A percentile compares a stretch with the other conserved stretches of the same genome.
These are phyloP conservation scores for Steccherinum ochraceum DNA, from an alignment of 768 basidiomycete genomes.

Conservation along the genomic window DNA sequence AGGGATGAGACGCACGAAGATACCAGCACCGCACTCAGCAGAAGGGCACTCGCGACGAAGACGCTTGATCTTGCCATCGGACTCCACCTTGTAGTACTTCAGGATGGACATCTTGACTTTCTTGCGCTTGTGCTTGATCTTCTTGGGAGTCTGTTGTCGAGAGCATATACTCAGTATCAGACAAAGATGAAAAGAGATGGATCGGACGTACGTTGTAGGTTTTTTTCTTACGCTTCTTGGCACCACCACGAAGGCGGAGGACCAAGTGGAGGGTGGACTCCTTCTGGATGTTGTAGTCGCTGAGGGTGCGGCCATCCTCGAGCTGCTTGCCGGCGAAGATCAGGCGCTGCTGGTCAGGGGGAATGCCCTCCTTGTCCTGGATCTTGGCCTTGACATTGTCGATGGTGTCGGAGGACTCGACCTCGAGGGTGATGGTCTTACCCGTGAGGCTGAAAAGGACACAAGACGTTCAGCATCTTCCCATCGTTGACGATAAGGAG, in stretches of 20 bases:
- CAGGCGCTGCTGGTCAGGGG: slow-evolving; percentile 93
- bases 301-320: slow-evolving; percentile 95
- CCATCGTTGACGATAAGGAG: too few species aligned
- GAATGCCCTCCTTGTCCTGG: slow-evolving; percentile 95
- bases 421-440: slow-evolving; percentile 98
- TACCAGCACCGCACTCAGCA: slow-evolving; percentile 78
- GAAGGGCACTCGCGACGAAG: slow-evolving; percentile 91
- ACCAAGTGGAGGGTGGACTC: slow-evolving; percentile 98
- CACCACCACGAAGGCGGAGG: slow-evolving; percentile 97
- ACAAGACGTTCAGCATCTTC: slow-evolving; percentile 2
- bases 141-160: slow-evolving; percentile 84
- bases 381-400: slow-evolving; percentile 98
- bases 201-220: slow-evolving; percentile 80
- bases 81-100: slow-evolving; percentile 99
- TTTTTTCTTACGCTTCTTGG: slow-evolving; percentile 99
- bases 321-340: slow-evolving; percentile 99
- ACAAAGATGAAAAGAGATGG: background rate
- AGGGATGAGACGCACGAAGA: slow-evolving; percentile 53
- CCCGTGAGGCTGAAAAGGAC: slow-evolving; percentile 74
- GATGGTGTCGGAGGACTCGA: slow-evolving; percentile 95
- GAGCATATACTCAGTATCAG: background rate
- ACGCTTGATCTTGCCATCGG: slow-evolving; percentile 99
- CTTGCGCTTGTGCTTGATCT: slow-evolving; percentile 99
- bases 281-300: slow-evolving; percentile 98
- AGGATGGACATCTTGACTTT: slow-evolving; percentile 99